Conservation (phyloP, 164 flowering plant genomes). For the Kingdonia uniflora region DNA sequence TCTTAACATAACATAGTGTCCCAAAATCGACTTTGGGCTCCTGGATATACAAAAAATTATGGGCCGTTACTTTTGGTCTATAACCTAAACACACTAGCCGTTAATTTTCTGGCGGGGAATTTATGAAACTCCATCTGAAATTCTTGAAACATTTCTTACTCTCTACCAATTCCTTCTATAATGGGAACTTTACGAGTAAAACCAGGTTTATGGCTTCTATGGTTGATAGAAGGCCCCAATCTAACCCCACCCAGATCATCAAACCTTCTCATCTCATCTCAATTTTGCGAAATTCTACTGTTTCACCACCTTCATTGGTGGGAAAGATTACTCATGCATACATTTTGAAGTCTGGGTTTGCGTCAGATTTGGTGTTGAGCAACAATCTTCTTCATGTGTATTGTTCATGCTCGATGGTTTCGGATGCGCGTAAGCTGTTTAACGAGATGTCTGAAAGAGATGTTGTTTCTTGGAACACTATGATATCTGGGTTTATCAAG, state of each 20-base stretch:
- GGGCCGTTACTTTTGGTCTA: background rate
- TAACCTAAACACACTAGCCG: no score
- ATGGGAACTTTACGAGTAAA: conserved; percentile 6
- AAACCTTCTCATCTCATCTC: conserved; percentile 7
- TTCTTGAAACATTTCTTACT: conserved; percentile 1
- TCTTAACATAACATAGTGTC: no score
- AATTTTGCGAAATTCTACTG: conserved; percentile 13
- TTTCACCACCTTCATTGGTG: conserved; percentile 6
- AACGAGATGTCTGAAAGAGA: conserved; percentile 17
- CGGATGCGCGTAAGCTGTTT: conserved; percentile 11
- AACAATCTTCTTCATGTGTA: conserved; percentile 17
- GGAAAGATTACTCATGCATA: conserved; percentile 14
- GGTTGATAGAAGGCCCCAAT: conserved; percentile 6
- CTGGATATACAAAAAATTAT: no score
- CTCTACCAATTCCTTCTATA: background rate
- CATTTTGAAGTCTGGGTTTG: conserved; percentile 13
- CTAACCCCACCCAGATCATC: conserved; percentile 5
- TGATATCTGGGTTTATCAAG: conserved; percentile 16
- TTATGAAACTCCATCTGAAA: conserved; percentile 8
- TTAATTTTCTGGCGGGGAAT: conserved; percentile 9
- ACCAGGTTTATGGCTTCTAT: conserved; percentile 5
- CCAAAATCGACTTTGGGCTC: no score
- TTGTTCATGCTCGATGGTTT: background rate
- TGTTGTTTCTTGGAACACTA: conserved; percentile 21
- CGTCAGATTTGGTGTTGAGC: conserved; percentile 6